Evolutionary conservation across 495 filamentous ascomycete genomes (phyloP), one percentile per base, ranked within the genome.

Genomic region (Parmelia sp.): DNA sequence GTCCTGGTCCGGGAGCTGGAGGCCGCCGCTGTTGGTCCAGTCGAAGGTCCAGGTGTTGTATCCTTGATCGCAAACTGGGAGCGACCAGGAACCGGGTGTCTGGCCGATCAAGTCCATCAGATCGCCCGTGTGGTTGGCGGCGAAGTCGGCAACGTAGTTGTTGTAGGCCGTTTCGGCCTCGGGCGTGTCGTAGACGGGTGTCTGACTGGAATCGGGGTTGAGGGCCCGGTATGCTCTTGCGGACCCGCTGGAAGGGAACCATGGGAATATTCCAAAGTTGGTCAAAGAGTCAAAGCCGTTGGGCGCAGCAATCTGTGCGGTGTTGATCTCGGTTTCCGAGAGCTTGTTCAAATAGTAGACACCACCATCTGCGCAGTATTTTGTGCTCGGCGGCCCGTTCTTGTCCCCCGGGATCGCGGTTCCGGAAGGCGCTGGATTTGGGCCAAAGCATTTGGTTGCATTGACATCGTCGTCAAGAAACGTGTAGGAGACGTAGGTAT

Each of bases 391-490:
- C 11, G 45, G n/a, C n/a, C 45, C 45, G 23, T 47, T 47, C 45
- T 47, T 23, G 8, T 47, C 45, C n/a, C 45, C 45, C 2, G 45
- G 45, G 45, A 25, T 23, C 12, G 21, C 0, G 45, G 45, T 47
- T 47, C 4, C 23, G 45, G 45, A 47, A 25, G 45, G n/a, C 23
- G 45, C 45, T 25, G 45, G n/a, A 1, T 1, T 47, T 12, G 45
- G n/a, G 27, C 25, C 36, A 19, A 19, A 1, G 58, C 58, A 60
- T 42, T 60, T 60, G 25, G 58, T 37, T 3, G 29, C 27, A 44
- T 37, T 44, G 17, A 40, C 58, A 44, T 60, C 58, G 15, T 60
- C 58, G 58, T 60, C 58, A 37, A 60, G 58, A 27, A 40, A 60
- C 1, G 58, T 60, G 37, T 60, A 60, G 15, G 58, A 60, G 36